phyloP scores from a whole-genome alignment of 2,329 filamentous ascomycete species.

The Zymoseptoria brevis region DNA sequence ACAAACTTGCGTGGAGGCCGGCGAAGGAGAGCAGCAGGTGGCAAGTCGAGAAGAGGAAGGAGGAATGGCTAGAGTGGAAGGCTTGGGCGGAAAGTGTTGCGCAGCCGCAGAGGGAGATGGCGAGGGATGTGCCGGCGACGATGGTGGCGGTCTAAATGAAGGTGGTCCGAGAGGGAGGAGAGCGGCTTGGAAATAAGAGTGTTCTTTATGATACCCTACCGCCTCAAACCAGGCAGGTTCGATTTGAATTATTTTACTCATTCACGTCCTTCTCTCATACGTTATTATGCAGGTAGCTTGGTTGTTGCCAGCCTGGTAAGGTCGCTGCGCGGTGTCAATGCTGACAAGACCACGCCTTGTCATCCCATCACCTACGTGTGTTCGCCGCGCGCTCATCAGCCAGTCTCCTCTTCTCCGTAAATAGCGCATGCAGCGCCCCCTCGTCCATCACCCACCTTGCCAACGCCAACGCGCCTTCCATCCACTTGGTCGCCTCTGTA shows the following conservation, averaged over 20 bases:
- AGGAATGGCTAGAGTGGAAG: constrained; percentile 51
- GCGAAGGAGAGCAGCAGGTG: constrained; percentile 57
- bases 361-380: background rate
- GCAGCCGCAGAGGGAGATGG: background rate
- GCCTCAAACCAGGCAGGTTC: background rate
- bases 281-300: background rate
- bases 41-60: constrained; percentile 56
- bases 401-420: constrained; percentile 31
- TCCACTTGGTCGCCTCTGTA: constrained; percentile 53
- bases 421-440: constrained; percentile 26
- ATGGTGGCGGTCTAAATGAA: background rate
- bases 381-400: constrained; percentile 10
- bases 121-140: background rate
- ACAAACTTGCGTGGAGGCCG: constrained; percentile 59
- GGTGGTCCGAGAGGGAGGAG: background rate
- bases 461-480: constrained; percentile 53
- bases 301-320: background rate
- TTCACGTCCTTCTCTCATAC: background rate
- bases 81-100: constrained; percentile 5
- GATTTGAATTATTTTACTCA: background rate
- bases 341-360: background rate
- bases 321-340: background rate
- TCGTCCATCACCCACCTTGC: constrained; percentile 52
- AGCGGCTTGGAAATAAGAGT: background rate
- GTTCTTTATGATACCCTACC: background rate